Base-by-base conservation (phyloP, 208 protist genomes). In the Wallacemonas collosoma region DNA sequence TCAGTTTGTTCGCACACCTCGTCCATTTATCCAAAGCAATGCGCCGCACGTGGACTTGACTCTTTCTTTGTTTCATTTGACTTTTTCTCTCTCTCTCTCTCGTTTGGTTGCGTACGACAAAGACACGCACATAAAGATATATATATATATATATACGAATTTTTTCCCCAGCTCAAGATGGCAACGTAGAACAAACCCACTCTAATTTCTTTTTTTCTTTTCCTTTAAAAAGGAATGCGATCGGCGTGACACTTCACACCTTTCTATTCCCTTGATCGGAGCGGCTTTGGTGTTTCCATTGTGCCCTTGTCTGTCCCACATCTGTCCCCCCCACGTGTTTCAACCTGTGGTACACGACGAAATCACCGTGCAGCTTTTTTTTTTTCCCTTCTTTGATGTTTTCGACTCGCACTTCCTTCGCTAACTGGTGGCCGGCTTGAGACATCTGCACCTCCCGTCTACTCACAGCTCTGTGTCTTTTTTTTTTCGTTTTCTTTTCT, bases 1-100 rank as follows among this genome's bases (percentile, higher is more conserved):
- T 65, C 45, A 73, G 44, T 54, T 47, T 57, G 66, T 63, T 35
- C 35, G 58, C 45, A 50, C 26, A 26, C 26, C 26, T 26, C 26
- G 26, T 26, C 26, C 26, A 44, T 56, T 15, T 44, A 38, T 50
- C 17, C 38, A 53, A 5, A 51, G 35, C 45, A 43, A 41, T 40
- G 14, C 36, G 7, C 56, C 11, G 7, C 43, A 14, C 38, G 7
- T 43, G 4, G 15, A 5, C 17, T 50, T 68, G 6, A 12, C 8
- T 50, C 15, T 3, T 4, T 44, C 17, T 70, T 57, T 70, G 35
- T 57, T 51, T 39, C 17, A n/a, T 62, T 38, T 0, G 26, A 26
- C 26, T 26, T 62, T 41, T 41, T 62, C 43, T 62, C 35, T 40
- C 36, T 62, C 43, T 14, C 38, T 62, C 5, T 51, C 38, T 63